Base-by-base conservation (phyloP, 164 flowering plant genomes). In the Sedum album region DNA sequence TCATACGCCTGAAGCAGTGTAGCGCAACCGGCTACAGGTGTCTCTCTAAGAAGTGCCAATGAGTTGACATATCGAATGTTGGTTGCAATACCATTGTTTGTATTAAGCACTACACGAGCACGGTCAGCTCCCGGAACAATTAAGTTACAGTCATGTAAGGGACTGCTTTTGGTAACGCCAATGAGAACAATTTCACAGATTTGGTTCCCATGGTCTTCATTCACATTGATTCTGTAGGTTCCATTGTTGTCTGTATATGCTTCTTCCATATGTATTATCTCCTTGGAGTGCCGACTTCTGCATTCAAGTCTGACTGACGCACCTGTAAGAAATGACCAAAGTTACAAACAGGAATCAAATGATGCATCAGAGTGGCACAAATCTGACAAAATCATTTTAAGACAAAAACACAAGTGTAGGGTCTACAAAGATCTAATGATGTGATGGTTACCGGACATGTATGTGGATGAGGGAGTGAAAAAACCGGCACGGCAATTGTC, bases 401-500 rank as follows among this genome's bases (percentile, higher is more conserved):
- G 38, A 3, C 38, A 35, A 35, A 35, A 35, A 3, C 38, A 3
- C 38, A 35, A 35, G 5, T 35, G 38, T 35, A 35, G 38, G 38
- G 38, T 35, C 7, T 35, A 35, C n/a, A 35, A 3, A 7, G 5
- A 35, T 7, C 7, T 35, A 35, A 35, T 35, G 3, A 35, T 35
- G 38, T 4, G 15, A 17, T 44, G 38, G n/a, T 35, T 71, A 87
- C 96, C 92, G 2, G 71, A 15, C 23, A 89, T 78, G 84, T 74
- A 79, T 55, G 81, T 79, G 67, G 87, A 68, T 70, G 82, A 84
- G 23, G 81, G 20, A 70, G 96, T 89, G 74, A 87, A 89, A 72
- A 86, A 89, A 2, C 92, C 93, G 17, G 83, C 82, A 1, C 68
- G 82, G 81, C 96, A 89, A 26, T 86, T 76, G 74, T 89, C 96